These are phyloP conservation scores for Rhynchospora tenuis DNA, from an alignment of 176 grass and related monocot genomes.

Conservation along the genomic window DNA sequence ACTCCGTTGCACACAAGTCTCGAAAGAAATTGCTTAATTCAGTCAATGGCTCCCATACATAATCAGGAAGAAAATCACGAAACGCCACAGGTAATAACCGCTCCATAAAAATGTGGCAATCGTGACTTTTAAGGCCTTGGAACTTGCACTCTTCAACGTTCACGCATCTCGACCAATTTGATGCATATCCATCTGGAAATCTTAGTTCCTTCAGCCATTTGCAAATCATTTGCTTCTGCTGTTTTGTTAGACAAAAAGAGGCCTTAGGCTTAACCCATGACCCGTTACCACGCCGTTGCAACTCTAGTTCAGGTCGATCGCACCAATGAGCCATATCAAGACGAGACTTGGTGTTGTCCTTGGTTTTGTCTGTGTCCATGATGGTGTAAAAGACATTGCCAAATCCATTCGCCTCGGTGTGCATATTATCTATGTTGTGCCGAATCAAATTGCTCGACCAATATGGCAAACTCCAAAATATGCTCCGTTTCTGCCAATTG, in stretches of 20 bases:
- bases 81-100: neutral
- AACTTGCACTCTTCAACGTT: constrained; percentile 12
- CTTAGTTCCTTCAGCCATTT: neutral
- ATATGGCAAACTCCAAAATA: constrained; percentile 15
- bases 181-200: constrained; percentile 19
- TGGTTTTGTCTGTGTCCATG: neutral
- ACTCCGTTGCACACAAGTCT: neutral
- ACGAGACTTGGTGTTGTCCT: neutral
- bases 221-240: neutral
- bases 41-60: neutral
- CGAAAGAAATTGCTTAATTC: constrained; percentile 20
- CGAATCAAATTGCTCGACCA: neutral
- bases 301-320: neutral
- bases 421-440: constrained; percentile 12
- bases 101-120: constrained; percentile 26
- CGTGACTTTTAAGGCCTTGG: constrained; percentile 9
- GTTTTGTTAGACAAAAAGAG: neutral
- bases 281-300: neutral
- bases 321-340: neutral
- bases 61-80: neutral
- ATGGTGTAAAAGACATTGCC: neutral
- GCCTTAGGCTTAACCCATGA: neutral
- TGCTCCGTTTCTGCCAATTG: neutral
- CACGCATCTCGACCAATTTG: constrained; percentile 9
- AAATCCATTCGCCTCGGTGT: constrained; percentile 1